Percentiles rank a stretch among this genome's conserved stretches.
Conservation (phyloP, 306 rosid genomes). For the Vigna mungo region DNA sequence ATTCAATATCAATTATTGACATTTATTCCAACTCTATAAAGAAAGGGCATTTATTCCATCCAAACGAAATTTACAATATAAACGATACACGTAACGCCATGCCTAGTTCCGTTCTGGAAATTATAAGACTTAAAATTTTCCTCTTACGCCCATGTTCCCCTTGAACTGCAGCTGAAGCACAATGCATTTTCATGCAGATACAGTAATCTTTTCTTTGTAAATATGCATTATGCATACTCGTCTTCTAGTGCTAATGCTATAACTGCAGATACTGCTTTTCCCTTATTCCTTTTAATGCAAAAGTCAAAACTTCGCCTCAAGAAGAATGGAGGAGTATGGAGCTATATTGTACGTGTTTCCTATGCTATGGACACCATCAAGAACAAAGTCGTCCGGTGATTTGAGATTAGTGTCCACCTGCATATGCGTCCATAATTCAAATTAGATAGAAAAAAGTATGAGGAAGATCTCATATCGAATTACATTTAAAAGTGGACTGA, state of each 20-base stretch:
- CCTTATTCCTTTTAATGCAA: not conserved
- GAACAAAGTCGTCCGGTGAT: constrained; percentile 79
- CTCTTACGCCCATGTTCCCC: constrained; percentile 4
- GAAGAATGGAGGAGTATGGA: constrained; percentile 86
- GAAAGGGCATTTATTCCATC: constrained; percentile 1
- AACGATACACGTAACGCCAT: not conserved
- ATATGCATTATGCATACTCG: not conserved
- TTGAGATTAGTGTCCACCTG: constrained; percentile 84
- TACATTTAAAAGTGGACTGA: not conserved
- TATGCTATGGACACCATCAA: constrained; percentile 62
- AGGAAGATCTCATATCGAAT: constrained; percentile 6
- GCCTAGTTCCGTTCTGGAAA: constrained; percentile 26
- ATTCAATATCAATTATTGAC: constrained; percentile 7
- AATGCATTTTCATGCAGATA: too few relatives aligned
- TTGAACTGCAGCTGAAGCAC: not conserved
- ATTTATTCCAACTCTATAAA: not conserved
- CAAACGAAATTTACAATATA: constrained; percentile 14
- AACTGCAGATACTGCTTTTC: not conserved
- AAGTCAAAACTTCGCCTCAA: constrained; percentile 71
- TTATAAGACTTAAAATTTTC: constrained; percentile 16
- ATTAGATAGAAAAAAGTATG: constrained; percentile 7
- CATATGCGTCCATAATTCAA: constrained; percentile 39
- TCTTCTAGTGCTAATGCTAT: not conserved
- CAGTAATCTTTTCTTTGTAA: too few relatives aligned
- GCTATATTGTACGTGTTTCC: constrained; percentile 69